A percentile compares a stretch with the other conserved stretches of the same genome.
Evolutionary conservation across 768 basidiomycete species (phyloP).

Genomic region (Boletus sensibilis): DNA sequence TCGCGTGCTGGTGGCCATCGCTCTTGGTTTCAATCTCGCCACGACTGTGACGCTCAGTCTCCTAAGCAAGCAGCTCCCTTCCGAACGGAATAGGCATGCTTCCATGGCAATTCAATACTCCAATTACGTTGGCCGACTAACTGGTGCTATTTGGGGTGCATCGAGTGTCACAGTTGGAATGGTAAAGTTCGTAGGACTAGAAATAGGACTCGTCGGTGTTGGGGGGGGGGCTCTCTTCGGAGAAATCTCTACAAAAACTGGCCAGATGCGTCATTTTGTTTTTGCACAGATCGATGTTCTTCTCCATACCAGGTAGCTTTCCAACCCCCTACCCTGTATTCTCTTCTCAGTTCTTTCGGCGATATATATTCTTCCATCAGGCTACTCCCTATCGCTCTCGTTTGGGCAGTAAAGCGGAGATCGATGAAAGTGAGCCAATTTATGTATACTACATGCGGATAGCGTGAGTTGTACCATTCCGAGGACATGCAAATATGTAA

Average conservation of each 20-base stretch:
- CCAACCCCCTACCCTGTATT: neutral
- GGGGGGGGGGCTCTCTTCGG: constrained; percentile 65
- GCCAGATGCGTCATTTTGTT: constrained; percentile 30
- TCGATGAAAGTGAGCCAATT: neutral
- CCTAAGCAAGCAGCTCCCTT: constrained; percentile 67
- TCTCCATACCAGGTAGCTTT: neutral
- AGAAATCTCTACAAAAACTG: constrained; percentile 58
- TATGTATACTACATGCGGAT: neutral
- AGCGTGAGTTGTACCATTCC: neutral
- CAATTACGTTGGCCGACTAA: constrained; percentile 63
- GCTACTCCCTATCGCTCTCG: neutral
- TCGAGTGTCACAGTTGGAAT: constrained; percentile 55
- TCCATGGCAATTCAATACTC: constrained; percentile 65
- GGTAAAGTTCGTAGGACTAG: constrained; percentile 55
- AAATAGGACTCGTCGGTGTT: constrained; percentile 59
- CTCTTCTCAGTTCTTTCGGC: neutral
- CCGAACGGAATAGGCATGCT: constrained; percentile 55
- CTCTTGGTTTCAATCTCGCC: constrained; percentile 72
- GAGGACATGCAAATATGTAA: neutral
- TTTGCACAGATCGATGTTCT: neutral
- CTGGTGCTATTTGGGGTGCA: constrained; percentile 69
- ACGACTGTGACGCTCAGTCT: constrained; percentile 66
- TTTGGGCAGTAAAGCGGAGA: constrained; percentile 1
- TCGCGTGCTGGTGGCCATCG: constrained; percentile 46
- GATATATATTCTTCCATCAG: neutral